These are phyloP conservation scores for Trichosanthes truncata DNA, from an alignment of 306 rosid genomes.

Conservation along the genomic window DNA sequence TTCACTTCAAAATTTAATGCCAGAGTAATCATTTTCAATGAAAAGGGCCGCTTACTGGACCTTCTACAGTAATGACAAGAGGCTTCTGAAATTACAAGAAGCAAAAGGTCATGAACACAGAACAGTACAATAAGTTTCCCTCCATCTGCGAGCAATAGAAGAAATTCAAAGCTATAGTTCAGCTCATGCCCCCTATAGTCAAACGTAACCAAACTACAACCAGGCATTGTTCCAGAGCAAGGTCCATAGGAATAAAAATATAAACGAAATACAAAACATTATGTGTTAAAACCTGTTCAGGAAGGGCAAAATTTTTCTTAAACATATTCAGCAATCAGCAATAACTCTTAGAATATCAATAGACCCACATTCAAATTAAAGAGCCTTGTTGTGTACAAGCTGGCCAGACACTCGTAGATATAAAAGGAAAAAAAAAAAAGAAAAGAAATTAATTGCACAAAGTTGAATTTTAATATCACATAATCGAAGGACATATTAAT, in stretches of 20 bases:
- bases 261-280: background rate
- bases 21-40: background rate
- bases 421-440: too few relatives aligned
- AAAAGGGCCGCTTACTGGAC: background rate
- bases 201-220: background rate
- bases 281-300: background rate
- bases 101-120: background rate
- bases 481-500: background rate
- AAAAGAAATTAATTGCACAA: too few relatives aligned
- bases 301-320: background rate
- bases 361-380: background rate
- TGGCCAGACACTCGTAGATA: too few relatives aligned
- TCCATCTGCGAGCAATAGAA: background rate
- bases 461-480: background rate
- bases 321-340: background rate
- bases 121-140: background rate
- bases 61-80: conserved; percentile 6
- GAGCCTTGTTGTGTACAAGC: too few relatives aligned
- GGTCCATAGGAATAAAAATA: background rate
- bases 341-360: background rate
- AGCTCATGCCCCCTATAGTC: background rate
- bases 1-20: background rate
- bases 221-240: background rate
- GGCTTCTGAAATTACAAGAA: background rate
- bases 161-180: background rate